Evolutionary conservation across 192 early-diverging fungal species (phyloP).

Genomic region (Rhizoclosmatium sp.): DNA sequence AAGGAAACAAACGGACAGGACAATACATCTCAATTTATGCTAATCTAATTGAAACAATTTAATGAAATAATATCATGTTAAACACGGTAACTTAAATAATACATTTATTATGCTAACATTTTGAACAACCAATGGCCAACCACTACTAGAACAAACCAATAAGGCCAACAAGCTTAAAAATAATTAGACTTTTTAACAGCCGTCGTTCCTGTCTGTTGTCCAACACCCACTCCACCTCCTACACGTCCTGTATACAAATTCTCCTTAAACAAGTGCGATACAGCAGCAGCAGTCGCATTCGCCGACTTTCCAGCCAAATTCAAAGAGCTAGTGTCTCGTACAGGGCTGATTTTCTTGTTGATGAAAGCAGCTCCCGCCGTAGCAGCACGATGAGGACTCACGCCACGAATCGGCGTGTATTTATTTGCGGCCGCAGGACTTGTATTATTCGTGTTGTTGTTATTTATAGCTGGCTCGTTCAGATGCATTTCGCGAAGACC

Average conservation of each 20-base stretch:
- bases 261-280: conserved; percentile 14
- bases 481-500: background rate
- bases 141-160: too few relatives aligned
- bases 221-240: background rate
- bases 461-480: background rate
- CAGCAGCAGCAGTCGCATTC: conserved; percentile 11
- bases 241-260: conserved; percentile 5
- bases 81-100: too few relatives aligned
- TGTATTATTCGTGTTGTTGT: background rate
- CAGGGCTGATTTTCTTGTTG: conserved; percentile 8
- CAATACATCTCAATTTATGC: too few relatives aligned
- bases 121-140: too few relatives aligned
- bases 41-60: too few relatives aligned
- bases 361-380: background rate
- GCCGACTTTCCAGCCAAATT: conserved; percentile 6
- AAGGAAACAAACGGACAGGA: too few relatives aligned
- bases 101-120: too few relatives aligned
- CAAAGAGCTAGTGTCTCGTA: conserved; percentile 11
- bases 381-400: background rate
- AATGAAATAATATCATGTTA: too few relatives aligned
- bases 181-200: conserved; percentile 30
- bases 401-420: background rate
- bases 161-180: conserved; percentile 2
- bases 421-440: background rate
- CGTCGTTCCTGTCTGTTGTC: background rate